These are phyloP conservation scores for Neurospora sp. DNA, from an alignment of 495 filamentous ascomycete species.

Conservation along the genomic window DNA sequence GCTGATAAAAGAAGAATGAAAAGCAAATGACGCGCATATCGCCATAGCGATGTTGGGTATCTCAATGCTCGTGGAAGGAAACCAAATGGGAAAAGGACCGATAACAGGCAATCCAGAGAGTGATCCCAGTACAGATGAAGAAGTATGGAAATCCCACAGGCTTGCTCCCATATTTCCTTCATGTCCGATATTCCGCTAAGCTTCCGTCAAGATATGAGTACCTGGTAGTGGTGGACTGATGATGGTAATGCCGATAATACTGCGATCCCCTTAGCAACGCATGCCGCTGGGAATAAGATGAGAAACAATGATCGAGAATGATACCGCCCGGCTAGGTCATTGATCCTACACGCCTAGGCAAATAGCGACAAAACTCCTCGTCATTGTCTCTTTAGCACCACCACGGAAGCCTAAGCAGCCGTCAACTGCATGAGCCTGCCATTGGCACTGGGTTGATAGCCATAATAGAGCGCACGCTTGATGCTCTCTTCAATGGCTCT, in stretches of 20 bases:
- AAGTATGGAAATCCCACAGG: background rate
- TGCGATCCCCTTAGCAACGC: background rate
- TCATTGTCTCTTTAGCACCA: background rate
- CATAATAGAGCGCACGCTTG: constrained; percentile 14
- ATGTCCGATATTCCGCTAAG: background rate
- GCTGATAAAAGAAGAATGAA: background rate
- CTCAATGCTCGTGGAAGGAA: background rate
- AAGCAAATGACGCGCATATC: background rate
- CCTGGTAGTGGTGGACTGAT: background rate
- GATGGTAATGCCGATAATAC: background rate
- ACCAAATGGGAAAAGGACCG: background rate
- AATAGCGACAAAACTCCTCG: background rate
- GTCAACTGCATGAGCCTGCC: background rate
- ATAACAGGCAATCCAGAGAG: background rate
- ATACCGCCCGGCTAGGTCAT: background rate
- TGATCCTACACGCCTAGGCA: too few species aligned
- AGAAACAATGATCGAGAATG: background rate
- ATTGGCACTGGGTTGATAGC: background rate
- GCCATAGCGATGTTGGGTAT: background rate
- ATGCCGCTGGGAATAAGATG: background rate
- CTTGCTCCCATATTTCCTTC: background rate
- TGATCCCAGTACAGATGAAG: background rate
- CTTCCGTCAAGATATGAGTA: background rate
- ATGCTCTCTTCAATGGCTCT: constrained; percentile 29
- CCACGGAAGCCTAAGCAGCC: background rate